Evolutionary conservation across 768 basidiomycete genomes (phyloP).

Genomic region (Lactifluus piperatus): DNA sequence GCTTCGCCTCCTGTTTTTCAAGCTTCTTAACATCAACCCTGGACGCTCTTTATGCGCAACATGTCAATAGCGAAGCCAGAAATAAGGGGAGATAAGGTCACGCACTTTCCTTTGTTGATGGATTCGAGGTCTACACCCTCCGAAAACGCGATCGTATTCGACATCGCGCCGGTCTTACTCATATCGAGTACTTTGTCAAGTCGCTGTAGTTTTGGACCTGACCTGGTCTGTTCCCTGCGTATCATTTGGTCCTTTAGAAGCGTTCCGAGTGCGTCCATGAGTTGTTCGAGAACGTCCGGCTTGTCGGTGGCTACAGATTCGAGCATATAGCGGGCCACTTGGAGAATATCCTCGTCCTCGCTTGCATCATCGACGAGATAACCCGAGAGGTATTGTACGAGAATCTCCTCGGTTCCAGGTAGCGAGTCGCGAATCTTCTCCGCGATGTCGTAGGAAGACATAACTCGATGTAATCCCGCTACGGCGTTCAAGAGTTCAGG

Average conservation of each 20-base stretch:
- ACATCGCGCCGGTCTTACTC: slow-evolving; percentile 69
- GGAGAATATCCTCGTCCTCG: slow-evolving; percentile 82
- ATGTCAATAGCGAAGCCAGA: background rate
- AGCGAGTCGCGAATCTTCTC: slow-evolving; percentile 64
- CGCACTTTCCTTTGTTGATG: slow-evolving; percentile 89
- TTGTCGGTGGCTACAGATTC: slow-evolving; percentile 63
- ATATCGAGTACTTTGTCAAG: slow-evolving; percentile 85
- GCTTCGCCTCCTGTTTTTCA: slow-evolving; percentile 95
- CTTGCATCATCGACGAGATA: slow-evolving; percentile 84
- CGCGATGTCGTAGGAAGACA: slow-evolving; percentile 71
- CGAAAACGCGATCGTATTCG: slow-evolving; percentile 66
- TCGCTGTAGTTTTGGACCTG: slow-evolving; percentile 62
- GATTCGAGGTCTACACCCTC: slow-evolving; percentile 87
- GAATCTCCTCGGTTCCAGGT: slow-evolving; percentile 75
- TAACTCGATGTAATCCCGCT: slow-evolving; percentile 21
- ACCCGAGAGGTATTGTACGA: slow-evolving; percentile 81
- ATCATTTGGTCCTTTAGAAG: slow-evolving; percentile 58
- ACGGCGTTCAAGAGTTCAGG: no score
- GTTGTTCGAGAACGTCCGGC: slow-evolving; percentile 47
- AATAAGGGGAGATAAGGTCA: background rate
- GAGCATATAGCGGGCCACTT: slow-evolving; percentile 63
- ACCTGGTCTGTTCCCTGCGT: slow-evolving; percentile 40
- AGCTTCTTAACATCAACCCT: slow-evolving; percentile 92
- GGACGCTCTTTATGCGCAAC: slow-evolving; percentile 48
- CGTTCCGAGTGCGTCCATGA: slow-evolving; percentile 57